These are phyloP conservation scores for Misopates orontium DNA, from an alignment of 257 asterid genomes.

Conservation along the genomic window DNA sequence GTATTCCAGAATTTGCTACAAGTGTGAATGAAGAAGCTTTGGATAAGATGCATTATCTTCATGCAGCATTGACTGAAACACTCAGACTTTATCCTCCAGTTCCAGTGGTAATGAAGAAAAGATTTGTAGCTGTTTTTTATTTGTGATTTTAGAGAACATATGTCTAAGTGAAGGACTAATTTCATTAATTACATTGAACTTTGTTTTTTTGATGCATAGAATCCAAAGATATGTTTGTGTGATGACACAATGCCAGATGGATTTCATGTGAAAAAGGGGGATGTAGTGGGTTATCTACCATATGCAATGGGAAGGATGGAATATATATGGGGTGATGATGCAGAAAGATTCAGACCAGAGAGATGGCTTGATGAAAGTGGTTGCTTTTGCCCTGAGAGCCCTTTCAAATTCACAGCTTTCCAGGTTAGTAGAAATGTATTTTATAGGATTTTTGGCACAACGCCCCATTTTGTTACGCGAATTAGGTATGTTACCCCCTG, in stretches of 20 bases:
- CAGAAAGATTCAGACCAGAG: constrained; percentile 49
- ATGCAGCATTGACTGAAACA: constrained; percentile 58
- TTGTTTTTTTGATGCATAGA: constrained; percentile 31
- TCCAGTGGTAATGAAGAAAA: constrained; percentile 52
- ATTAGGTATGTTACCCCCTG: no score
- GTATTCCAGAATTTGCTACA: constrained; percentile 39
- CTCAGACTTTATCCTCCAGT: constrained; percentile 66
- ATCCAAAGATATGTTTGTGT: constrained; percentile 44
- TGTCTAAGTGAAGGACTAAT: neutral
- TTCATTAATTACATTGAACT: no score
- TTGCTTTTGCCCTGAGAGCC: constrained; percentile 41
- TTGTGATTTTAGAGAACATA: no score
- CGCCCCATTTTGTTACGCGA: no score
- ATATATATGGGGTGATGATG: constrained; percentile 60
- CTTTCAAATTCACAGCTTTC: constrained; percentile 62
- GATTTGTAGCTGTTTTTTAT: neutral
- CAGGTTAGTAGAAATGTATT: constrained; percentile 38
- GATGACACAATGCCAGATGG: constrained; percentile 57
- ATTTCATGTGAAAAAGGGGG: constrained; percentile 46
- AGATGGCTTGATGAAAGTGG: constrained; percentile 63
- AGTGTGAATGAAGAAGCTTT: constrained; percentile 43
- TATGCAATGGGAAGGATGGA: constrained; percentile 70
- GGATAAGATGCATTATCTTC: constrained; percentile 63
- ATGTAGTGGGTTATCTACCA: constrained; percentile 46
- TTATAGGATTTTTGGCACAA: no score